phyloP scores from a whole-genome alignment of 352 stramenopile genomes.

The Phytophthora litchii region DNA sequence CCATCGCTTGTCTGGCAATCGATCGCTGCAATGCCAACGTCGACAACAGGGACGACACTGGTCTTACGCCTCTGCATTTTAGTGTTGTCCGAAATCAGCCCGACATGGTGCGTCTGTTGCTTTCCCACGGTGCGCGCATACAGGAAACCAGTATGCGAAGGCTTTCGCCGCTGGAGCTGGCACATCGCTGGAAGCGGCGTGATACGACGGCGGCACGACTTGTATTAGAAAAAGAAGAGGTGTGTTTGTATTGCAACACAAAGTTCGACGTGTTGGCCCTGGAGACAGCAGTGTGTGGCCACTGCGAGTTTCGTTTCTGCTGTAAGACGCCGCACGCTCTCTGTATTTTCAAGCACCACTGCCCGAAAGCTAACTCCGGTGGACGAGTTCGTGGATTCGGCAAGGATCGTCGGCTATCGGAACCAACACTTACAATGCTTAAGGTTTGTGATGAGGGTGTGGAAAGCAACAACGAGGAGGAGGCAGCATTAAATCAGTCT shows the following conservation, averaged over 20 bases:
- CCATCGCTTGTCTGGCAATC: constrained; percentile 71
- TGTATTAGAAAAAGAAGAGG: constrained; percentile 69
- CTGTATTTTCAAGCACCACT: constrained; percentile 76
- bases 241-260: constrained; percentile 84
- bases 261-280: constrained; percentile 70
- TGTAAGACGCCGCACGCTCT: constrained; percentile 48
- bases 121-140: constrained; percentile 53
- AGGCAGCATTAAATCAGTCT: constrained; percentile 11
- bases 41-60: constrained; percentile 72
- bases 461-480: constrained; percentile 29
- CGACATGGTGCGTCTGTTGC: constrained; percentile 72
- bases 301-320: constrained; percentile 69
- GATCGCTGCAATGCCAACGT: constrained; percentile 65
- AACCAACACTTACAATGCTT: constrained; percentile 30
- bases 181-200: constrained; percentile 65
- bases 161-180: constrained; percentile 63
- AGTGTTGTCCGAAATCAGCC: constrained; percentile 78
- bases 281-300: constrained; percentile 51
- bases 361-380: constrained; percentile 33
- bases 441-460: constrained; percentile 27
- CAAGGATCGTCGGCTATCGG: constrained; percentile 31
- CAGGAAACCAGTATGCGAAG: constrained; percentile 39
- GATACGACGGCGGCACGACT: constrained; percentile 68
- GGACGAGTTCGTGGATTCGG: constrained; percentile 21
- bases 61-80: constrained; percentile 80